Base-by-base conservation (phyloP, 148 eudicot genomes). In the Heliosperma pusillum region DNA sequence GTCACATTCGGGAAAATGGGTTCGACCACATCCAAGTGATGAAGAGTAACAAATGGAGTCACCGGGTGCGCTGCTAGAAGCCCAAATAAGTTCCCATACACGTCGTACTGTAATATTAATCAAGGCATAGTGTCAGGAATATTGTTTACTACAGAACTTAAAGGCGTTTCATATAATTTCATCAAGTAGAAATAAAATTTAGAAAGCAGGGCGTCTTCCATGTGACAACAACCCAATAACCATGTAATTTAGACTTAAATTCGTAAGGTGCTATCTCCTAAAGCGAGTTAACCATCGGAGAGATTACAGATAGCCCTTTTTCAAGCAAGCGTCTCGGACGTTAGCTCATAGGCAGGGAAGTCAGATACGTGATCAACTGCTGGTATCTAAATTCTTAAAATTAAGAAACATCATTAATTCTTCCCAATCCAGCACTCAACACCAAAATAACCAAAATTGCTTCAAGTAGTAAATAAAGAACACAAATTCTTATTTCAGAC, bases 11-110 rank as follows among this genome's bases (percentile, higher is more conserved):
- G 97, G 82, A 93, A 93, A 10, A 93, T 87, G 4, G 98, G 98
- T 67, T 93, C 97, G 6, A 93, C 95, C 71, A 93, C 93, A 40
- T 93, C 98, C 5, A 93, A 88, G 83, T 93, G 98, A 83, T 93
- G 98, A 69, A 93, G 73, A 0, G 95, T 58, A 56, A 93, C 97
- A 45, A 93, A 69, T 2, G 98, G 98, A 0, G 97, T 78, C 17
- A 93, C 89, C 0, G 98, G 98, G 78, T 93, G 97, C 1, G 98
- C 93, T 1, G 97, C 89, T 25, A 93, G 90, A 25, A 93, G 86
- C 16, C 98, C 98, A 63, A 91, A 91, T 50, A 93, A 78, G 91
- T 90, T 91, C 70, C 98, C 98, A 45, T 86, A 86, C 29, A 93
- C 97, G 61, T 93, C 98, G 67, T 81, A 93, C 98, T 93, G 93